Base-by-base conservation (phyloP, 805 yeast species). In the Pichia manshurica region DNA sequence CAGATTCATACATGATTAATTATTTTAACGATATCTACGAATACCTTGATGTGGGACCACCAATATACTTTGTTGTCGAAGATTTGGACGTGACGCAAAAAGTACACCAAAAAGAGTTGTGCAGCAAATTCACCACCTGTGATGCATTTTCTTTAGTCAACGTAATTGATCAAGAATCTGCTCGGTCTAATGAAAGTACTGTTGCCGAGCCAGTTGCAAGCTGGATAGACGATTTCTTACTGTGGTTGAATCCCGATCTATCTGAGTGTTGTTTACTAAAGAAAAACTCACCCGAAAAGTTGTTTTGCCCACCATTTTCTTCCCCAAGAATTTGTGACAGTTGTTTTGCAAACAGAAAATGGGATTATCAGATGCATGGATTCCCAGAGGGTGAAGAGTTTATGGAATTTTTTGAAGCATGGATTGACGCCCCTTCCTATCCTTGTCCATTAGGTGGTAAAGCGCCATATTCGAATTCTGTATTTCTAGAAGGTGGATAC, bases 401-500 rank as follows among this genome's bases (percentile, higher is more conserved):
- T 58, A 77, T 85, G 79, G 70, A 69, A 39, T 87, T 73, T 56
- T 83, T 89, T 60, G 64, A 77, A 20, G 78, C 84, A 37, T 91
- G 99, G 99, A 86, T 91, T 22, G 72, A 79, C 35, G 68, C 87
- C 1, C 81, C 80, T 2, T 85, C 95, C 48, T 93, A 86, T 57
- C 87, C 91, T 2, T 91, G 99, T 64, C 96, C 98, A 1, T 68
- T 91, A 23, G 98, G 96, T 3, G 99, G 99, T 2, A 85, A 86
- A 59, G 97, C 97, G 0, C 96, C 97, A 0, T 91, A 91, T 61
- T 73, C 85, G 1, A 65, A 71, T 5, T 71, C 89, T 0, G 68
- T 87, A 10, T 66, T 73, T 1, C 66, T 72, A 23, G 66, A 68
- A 1, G 37, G 39, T 28, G 22, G 40, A 5, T 29, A 21, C 6